These are phyloP conservation scores for Barnettozyma pratensis DNA, from an alignment of 805 yeast genomes.

Conservation along the genomic window DNA sequence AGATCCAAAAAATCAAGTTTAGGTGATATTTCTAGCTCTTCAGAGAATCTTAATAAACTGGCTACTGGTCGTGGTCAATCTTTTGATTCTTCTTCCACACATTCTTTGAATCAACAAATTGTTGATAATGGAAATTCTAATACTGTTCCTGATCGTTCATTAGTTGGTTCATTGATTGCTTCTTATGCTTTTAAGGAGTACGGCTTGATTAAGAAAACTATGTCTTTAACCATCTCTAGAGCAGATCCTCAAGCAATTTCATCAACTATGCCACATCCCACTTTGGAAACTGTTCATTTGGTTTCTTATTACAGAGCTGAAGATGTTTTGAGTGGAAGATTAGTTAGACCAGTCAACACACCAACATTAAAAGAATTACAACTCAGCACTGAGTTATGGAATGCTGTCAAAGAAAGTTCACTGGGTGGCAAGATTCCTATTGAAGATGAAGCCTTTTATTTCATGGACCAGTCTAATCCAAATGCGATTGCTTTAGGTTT, in stretches of 20 bases:
- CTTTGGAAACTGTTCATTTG: constrained; percentile 55
- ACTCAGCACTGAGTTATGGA: constrained; percentile 45
- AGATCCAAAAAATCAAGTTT: constrained; percentile 9
- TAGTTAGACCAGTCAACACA: constrained; percentile 54
- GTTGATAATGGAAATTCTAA: constrained; percentile 3
- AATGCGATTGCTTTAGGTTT: constrained; percentile 15
- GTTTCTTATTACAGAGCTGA: constrained; percentile 74
- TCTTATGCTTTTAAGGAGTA: constrained; percentile 61
- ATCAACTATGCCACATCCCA: constrained; percentile 15
- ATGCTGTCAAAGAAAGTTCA: constrained; percentile 51
- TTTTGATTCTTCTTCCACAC: neutral
- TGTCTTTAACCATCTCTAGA: constrained; percentile 36
- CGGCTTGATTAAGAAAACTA: constrained; percentile 80
- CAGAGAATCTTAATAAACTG: neutral
- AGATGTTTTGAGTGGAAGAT: constrained; percentile 58
- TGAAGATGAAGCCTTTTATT: constrained; percentile 47
- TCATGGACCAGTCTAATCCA: constrained; percentile 33
- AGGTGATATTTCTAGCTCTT: neutral
- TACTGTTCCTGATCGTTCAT: constrained; percentile 27
- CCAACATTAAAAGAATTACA: constrained; percentile 43
- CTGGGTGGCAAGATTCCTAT: constrained; percentile 49
- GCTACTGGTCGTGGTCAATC: neutral
- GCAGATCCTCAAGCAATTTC: constrained; percentile 12
- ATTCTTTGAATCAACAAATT: neutral
- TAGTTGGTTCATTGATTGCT: constrained; percentile 54